Base-by-base conservation (phyloP, 2,329 filamentous ascomycete species). In the Falciphora oryzae region DNA sequence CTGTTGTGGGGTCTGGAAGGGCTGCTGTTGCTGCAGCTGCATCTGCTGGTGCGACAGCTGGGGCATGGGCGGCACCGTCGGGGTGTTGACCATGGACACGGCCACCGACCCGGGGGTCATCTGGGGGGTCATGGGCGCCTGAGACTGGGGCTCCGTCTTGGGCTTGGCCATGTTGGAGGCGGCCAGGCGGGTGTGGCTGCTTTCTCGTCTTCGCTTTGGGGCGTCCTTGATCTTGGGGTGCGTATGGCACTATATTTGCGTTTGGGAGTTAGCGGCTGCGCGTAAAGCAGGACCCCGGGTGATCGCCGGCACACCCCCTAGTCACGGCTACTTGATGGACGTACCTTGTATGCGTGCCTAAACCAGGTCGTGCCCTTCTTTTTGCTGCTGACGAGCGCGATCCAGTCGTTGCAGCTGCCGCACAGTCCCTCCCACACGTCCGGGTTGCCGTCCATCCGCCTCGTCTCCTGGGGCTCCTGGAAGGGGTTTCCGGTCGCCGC, bases 291-390 rank as follows among this genome's bases (percentile, higher is more conserved):
- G 22, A 53, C 22, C 8, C 44, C 18, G 44, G 22, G 44, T 10
- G 18, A 22, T 11, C 5, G 16, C 32, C 32, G 32, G 4, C 32
- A 32, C 5, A 8, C 11, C 32, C 32, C 32, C 13, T 18, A 38
- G 16, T 10, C 16, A 27, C 28, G 29, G 4, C 38, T 10, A 22
- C 38, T 44, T 44, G 38, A 38, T 61, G 8, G 32, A 74, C 79
- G 74, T 76, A 91, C 89, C 84, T 94, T 95, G 80, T 95, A 95
- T 60, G 91, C 91, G 76, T 96, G 92, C 69, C 92, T 83, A 76
- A 94, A 96, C 91, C 91, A 96, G 4, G 91, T 93, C 1, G 91
- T 96, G n/a, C 91, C 91, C 79, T 94, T 93, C 81, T 94, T 94
- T 79, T 94, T 94, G 74, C 88, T 92, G 78, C 89, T 93, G 57